Conservation (phyloP, 2,329 filamentous ascomycete genomes). For the Colletotrichum sp. region DNA sequence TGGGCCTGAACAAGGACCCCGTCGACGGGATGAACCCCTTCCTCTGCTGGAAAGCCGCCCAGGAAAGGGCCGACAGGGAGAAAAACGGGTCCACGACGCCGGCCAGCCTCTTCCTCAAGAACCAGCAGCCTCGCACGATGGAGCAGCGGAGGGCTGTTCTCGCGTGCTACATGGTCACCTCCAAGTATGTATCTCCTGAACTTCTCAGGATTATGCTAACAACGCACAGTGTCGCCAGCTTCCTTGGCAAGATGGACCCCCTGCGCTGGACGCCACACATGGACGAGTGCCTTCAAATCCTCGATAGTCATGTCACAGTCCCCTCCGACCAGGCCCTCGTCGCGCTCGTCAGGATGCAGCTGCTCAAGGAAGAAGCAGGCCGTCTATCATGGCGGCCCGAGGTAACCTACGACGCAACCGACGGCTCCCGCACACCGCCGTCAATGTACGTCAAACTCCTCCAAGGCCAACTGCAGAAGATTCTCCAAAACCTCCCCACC, state of each 20-base stretch:
- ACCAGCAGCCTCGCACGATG: slow-evolving; percentile 18
- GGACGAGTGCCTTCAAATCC: slow-evolving; percentile 54
- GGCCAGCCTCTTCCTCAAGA: not conserved
- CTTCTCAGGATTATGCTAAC: not conserved
- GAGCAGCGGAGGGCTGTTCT: slow-evolving; percentile 25
- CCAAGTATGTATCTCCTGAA: not conserved
- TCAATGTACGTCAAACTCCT: slow-evolving; percentile 34
- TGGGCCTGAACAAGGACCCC: slow-evolving; percentile 38
- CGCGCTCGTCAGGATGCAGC: slow-evolving; percentile 39
- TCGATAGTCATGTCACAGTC: slow-evolving; percentile 46
- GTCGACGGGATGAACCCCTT: slow-evolving; percentile 7
- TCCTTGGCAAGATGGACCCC: slow-evolving; percentile 43
- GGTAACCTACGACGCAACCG: not conserved
- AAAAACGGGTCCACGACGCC: not conserved
- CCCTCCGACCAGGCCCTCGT: slow-evolving; percentile 52
- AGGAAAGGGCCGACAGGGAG: not conserved
- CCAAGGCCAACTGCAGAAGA: slow-evolving; percentile 27
- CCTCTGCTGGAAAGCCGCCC: slow-evolving; percentile 16
- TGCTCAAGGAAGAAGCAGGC: slow-evolving; percentile 29
- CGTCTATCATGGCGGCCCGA: slow-evolving; percentile 28
- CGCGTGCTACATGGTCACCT: slow-evolving; percentile 17
- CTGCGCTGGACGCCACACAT: slow-evolving; percentile 60
- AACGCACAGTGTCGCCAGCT: not conserved
- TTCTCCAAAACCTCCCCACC: slow-evolving; percentile 27
- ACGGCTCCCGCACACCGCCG: slow-evolving; percentile 17